Percentiles rank a stretch among this genome's conserved stretches.
These are phyloP conservation scores for Penicillium concentricum DNA, from an alignment of 2,329 filamentous ascomycete species.

Conservation along the genomic window DNA sequence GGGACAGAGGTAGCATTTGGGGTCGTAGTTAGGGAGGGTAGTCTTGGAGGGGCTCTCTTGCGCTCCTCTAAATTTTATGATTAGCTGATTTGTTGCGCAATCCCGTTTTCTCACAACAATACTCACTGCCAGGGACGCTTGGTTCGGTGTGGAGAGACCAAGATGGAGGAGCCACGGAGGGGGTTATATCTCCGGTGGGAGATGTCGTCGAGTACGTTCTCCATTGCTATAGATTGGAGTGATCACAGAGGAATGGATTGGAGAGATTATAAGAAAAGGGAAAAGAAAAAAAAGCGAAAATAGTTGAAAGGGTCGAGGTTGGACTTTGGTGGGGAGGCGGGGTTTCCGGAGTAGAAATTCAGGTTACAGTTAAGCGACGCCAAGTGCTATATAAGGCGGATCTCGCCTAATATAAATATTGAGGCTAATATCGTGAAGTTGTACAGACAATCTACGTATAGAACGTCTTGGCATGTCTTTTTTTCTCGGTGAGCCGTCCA, in stretches of 20 bases:
- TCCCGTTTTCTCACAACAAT: not conserved
- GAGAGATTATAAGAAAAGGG: not conserved
- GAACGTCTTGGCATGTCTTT: conserved; percentile 6
- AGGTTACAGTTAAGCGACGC: conserved; percentile 1
- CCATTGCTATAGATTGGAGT: conserved; percentile 53
- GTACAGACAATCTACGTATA: not conserved
- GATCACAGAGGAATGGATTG: conserved; percentile 11
- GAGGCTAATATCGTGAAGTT: not conserved
- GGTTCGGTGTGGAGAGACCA: conserved; percentile 93
- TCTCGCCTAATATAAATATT: not conserved
- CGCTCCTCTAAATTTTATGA: conserved; percentile 59
- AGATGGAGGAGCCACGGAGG: conserved; percentile 82
- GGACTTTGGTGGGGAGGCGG: conserved; percentile 20
- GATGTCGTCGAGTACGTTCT: conserved; percentile 86
- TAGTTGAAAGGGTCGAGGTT: conserved; percentile 1
- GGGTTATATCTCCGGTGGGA: conserved; percentile 94
- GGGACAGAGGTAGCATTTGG: conserved; percentile 92
- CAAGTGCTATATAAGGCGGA: not conserved
- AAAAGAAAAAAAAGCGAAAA: conserved; percentile 4
- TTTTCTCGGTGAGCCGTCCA: conserved; percentile 21
- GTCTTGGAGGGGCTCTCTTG: conserved; percentile 70
- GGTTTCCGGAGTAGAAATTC: conserved; percentile 17
- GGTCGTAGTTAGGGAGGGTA: conserved; percentile 76
- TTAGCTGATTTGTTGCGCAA: not conserved
- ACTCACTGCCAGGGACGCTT: conserved; percentile 97